Conservation (phyloP, 2,329 filamentous ascomycete species). For the Orbilia quercus region DNA sequence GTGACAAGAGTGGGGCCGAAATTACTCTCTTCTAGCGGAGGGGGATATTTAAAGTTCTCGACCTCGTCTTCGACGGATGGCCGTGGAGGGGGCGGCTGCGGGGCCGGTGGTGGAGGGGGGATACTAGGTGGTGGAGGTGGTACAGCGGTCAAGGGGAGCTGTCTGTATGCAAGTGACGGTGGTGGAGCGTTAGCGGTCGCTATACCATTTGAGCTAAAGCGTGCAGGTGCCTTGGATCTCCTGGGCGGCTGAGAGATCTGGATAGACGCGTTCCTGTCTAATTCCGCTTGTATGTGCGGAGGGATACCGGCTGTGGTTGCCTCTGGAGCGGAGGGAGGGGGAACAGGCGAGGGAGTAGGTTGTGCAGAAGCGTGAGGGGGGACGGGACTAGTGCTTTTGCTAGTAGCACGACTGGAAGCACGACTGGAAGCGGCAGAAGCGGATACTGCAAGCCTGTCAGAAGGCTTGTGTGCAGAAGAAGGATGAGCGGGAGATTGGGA, state of each 20-base stretch:
- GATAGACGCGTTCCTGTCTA: constrained; percentile 56
- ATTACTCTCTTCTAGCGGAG: constrained; percentile 34
- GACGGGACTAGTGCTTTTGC: constrained; percentile 33
- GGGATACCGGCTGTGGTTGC: constrained; percentile 49
- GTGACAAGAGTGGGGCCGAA: constrained; percentile 28
- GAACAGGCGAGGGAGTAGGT: constrained; percentile 25
- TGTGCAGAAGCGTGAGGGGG: constrained; percentile 28
- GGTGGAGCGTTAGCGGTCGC: constrained; percentile 60
- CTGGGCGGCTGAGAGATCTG: constrained; percentile 53
- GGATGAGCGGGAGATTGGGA: constrained; percentile 24
- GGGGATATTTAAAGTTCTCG: constrained; percentile 51
- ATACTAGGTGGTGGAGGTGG: constrained; percentile 50
- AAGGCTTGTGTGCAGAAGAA: constrained; percentile 1
- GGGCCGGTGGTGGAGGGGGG: constrained; percentile 55
- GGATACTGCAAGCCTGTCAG: constrained; percentile 3
- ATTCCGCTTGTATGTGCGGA: constrained; percentile 55
- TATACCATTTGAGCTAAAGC: constrained; percentile 61
- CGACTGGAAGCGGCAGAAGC: constrained; percentile 35
- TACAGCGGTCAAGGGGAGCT: constrained; percentile 57
- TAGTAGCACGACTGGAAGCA: constrained; percentile 38
- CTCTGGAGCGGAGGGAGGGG: constrained; percentile 46
- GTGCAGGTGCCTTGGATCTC: constrained; percentile 57
- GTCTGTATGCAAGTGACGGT: constrained; percentile 60
- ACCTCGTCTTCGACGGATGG: constrained; percentile 50
- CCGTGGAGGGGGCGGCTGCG: constrained; percentile 49